Conservation (phyloP, 345 rosid genomes). For the Hirschfeldia incana region DNA sequence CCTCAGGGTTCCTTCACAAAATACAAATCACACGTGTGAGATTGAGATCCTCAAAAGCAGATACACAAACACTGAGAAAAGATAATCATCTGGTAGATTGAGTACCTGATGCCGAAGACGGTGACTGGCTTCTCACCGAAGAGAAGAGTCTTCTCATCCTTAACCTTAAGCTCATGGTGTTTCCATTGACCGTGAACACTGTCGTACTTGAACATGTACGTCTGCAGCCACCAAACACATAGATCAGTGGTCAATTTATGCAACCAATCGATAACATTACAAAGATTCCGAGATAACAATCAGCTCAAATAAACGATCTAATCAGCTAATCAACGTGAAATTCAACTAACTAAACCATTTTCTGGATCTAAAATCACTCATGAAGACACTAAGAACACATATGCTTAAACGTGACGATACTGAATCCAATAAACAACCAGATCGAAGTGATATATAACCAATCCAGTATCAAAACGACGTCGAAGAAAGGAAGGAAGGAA, state of each 20-base stretch:
- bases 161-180: slow-evolving; percentile 72
- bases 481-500: not conserved
- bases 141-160: slow-evolving; percentile 85
- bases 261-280: not conserved
- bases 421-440: too few relatives aligned
- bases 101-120: slow-evolving; percentile 73
- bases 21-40: not conserved
- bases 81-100: not conserved
- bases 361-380: not conserved
- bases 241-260: too few relatives aligned
- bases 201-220: slow-evolving; percentile 93
- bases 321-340: not conserved
- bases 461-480: not conserved
- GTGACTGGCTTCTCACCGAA: slow-evolving; percentile 75
- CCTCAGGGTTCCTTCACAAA: slow-evolving; percentile 79
- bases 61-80: not conserved
- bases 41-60: not conserved
- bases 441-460: too few relatives aligned
- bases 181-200: slow-evolving; percentile 97
- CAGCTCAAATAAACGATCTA: not conserved
- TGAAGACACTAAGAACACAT: not conserved
- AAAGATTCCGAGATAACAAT: not conserved
- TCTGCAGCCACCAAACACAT: too few relatives aligned
- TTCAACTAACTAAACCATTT: not conserved
- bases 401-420: not conserved